Percentiles rank a stretch among this genome's conserved stretches.
These are phyloP conservation scores for Aechmea fasciata DNA, from an alignment of 176 grass and related monocot species.

Conservation along the genomic window DNA sequence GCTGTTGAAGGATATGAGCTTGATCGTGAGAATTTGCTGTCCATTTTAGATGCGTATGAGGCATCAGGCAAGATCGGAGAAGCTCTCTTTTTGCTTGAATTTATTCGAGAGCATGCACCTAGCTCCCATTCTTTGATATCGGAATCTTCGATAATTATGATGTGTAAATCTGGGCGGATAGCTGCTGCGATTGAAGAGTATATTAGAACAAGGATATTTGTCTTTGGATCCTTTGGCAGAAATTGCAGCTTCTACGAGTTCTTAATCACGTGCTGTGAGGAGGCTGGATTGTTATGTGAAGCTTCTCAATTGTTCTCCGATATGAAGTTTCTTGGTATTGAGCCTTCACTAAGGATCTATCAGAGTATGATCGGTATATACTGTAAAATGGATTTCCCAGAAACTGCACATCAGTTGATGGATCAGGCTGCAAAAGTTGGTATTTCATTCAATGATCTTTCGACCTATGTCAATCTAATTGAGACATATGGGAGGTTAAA, in stretches of 20 bases:
- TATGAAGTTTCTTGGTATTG: constrained; percentile 62
- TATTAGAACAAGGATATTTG: constrained; percentile 31
- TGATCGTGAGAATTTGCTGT: constrained; percentile 49
- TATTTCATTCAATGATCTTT: constrained; percentile 43
- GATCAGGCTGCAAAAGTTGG: constrained; percentile 38
- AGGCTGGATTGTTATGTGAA: constrained; percentile 50
- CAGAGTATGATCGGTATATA: constrained; percentile 54
- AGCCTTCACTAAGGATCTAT: constrained; percentile 50
- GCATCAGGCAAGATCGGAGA: constrained; percentile 36
- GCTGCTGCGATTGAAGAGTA: constrained; percentile 54
- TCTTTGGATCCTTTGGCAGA: constrained; percentile 31
- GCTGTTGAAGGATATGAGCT: constrained; percentile 46
- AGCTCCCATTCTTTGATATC: constrained; percentile 49
- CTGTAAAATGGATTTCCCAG: constrained; percentile 83
- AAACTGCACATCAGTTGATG: constrained; percentile 65
- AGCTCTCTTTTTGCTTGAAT: constrained; percentile 61
- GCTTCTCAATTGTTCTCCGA: constrained; percentile 76
- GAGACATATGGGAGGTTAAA: constrained; percentile 67
- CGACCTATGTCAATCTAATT: constrained; percentile 49
- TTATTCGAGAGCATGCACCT: constrained; percentile 35
- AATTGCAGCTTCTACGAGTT: constrained; percentile 49
- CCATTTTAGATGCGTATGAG: constrained; percentile 56
- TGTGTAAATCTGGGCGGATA: constrained; percentile 51
- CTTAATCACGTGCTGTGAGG: constrained; percentile 59
- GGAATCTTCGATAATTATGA: constrained; percentile 66